Conservation (phyloP, 495 filamentous ascomycete species). For the Staphylotrichum tortipilum region DNA sequence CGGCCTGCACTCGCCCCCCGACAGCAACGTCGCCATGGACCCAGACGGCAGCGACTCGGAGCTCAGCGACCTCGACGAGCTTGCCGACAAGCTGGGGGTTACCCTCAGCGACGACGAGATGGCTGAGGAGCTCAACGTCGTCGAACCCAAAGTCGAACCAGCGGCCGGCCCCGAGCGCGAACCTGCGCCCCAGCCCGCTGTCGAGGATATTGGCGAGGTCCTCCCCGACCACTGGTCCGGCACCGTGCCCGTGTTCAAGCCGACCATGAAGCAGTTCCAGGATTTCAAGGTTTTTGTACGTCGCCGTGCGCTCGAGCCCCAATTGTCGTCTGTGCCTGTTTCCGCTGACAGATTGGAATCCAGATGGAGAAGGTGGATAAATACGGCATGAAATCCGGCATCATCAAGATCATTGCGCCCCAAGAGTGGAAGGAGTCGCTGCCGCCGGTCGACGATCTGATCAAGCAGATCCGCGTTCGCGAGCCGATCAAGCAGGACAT, state of each 20-base stretch:
- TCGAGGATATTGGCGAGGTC: constrained; percentile 57
- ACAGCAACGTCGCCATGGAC: constrained; percentile 44
- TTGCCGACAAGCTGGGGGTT: constrained; percentile 24
- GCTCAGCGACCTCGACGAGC: constrained; percentile 46
- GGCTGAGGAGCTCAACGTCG: too few species aligned
- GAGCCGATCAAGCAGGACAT: constrained; percentile 98
- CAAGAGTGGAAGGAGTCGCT: constrained; percentile 84
- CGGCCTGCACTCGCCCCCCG: constrained; percentile 43
- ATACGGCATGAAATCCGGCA: constrained; percentile 95
- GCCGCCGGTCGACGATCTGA: constrained; percentile 67
- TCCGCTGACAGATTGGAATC: too few species aligned
- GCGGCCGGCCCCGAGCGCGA: constrained; percentile 6
- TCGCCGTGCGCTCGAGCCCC: constrained; percentile 3
- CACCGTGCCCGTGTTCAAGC: constrained; percentile 88
- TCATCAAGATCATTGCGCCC: constrained; percentile 91
- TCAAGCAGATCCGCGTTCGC: constrained; percentile 87
- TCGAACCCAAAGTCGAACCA: too few species aligned
- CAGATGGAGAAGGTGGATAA: constrained; percentile 75
- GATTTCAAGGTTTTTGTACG: constrained; percentile 76
- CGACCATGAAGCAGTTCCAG: constrained; percentile 88
- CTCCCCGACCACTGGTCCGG: constrained; percentile 84
- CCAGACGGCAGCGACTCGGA: constrained; percentile 47
- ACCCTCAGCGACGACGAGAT: neutral
- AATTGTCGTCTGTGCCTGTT: too few species aligned
- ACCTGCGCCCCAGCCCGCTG: constrained; percentile 21